Evolutionary conservation across 306 rosid genomes (phyloP).

Genomic region (Medicago lupulina): DNA sequence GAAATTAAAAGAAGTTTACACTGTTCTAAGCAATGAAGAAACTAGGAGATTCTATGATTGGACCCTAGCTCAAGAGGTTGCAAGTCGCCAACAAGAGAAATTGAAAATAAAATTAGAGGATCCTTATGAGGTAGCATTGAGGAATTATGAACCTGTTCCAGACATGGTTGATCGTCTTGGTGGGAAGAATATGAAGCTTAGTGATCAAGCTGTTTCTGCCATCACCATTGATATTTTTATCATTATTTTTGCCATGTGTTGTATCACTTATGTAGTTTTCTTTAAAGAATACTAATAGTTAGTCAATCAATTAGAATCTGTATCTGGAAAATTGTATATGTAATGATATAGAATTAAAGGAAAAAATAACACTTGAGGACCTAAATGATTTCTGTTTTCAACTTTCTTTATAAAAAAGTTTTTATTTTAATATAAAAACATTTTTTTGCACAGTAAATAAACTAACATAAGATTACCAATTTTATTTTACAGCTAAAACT

Average conservation of each 20-base stretch:
- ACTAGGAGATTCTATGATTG: constrained; percentile 81
- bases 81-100: constrained; percentile 76
- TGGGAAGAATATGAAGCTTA: constrained; percentile 73
- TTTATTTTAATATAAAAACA: no score
- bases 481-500: neutral
- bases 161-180: constrained; percentile 85
- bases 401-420: no score
- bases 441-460: no score
- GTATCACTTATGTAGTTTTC: constrained; percentile 58
- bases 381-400: no score
- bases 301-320: neutral
- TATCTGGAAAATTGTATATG: constrained; percentile 23
- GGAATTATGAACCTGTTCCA: constrained; percentile 63
- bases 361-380: neutral
- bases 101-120: constrained; percentile 78
- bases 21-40: constrained; percentile 68
- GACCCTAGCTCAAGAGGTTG: constrained; percentile 90
- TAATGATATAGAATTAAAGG: constrained; percentile 1
- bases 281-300: constrained; percentile 62
- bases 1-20: constrained; percentile 74
- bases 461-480: neutral
- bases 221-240: constrained; percentile 71
- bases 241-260: constrained; percentile 65
- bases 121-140: constrained; percentile 56
- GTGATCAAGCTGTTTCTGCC: constrained; percentile 85